Conservation (phyloP, 352 stramenopile genomes). For the Pilasporangium apinafurcum region DNA sequence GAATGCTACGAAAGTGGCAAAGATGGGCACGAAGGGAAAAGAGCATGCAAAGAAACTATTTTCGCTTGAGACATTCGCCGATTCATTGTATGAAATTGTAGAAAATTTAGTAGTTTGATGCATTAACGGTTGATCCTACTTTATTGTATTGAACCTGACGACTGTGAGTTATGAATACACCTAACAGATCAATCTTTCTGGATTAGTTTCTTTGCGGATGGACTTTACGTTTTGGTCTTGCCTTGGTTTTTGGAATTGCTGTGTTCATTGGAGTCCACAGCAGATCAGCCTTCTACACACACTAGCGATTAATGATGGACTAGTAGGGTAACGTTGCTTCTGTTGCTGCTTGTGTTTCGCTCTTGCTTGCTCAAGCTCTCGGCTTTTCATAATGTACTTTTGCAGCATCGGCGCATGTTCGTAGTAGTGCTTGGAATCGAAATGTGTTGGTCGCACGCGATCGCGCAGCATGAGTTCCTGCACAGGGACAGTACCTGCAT, state of each 20-base stretch:
- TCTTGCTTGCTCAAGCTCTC: slow-evolving; percentile 35
- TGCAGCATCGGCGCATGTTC: slow-evolving; percentile 82
- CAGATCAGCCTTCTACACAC: too few relatives aligned
- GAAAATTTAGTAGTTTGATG: slow-evolving; percentile 26
- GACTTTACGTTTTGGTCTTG: too few relatives aligned
- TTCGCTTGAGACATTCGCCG: slow-evolving; percentile 68
- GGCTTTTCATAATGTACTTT: slow-evolving; percentile 77
- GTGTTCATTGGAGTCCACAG: too few relatives aligned
- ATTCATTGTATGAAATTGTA: slow-evolving; percentile 50
- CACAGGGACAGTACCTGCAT: slow-evolving; percentile 66
- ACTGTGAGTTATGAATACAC: too few relatives aligned
- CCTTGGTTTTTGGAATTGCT: too few relatives aligned
- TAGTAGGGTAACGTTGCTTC: too few relatives aligned
- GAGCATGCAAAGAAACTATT: slow-evolving; percentile 49
- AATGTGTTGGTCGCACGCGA: slow-evolving; percentile 56
- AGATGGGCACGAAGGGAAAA: slow-evolving; percentile 48
- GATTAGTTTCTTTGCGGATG: too few relatives aligned
- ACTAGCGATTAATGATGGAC: too few relatives aligned
- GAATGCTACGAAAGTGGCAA: slow-evolving; percentile 16
- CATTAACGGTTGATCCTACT: too few relatives aligned
- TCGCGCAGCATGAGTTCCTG: slow-evolving; percentile 81
- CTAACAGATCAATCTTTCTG: too few relatives aligned
- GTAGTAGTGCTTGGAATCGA: slow-evolving; percentile 86
- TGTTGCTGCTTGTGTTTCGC: slow-evolving; percentile 3
- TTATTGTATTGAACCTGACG: too few relatives aligned